phyloP scores from a whole-genome alignment of 768 basidiomycete genomes.

The Boletus vermiculosoides region DNA sequence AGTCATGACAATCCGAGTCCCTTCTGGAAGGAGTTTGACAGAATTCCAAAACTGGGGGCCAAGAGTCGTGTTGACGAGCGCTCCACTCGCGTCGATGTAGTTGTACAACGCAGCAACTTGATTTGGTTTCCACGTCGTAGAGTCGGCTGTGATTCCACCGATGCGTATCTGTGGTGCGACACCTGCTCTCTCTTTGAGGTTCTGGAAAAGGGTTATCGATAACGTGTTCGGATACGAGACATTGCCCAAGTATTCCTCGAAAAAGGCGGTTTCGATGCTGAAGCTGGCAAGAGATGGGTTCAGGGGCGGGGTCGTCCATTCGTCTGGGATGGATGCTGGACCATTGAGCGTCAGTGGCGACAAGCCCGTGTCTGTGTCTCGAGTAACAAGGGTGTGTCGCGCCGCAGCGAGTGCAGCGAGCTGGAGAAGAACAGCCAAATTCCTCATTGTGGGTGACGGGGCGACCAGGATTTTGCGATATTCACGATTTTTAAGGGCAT shows the following conservation, averaged over 20 bases:
- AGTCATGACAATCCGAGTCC: constrained; percentile 48
- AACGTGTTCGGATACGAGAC: constrained; percentile 41
- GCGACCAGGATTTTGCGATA: not conserved
- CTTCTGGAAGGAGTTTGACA: constrained; percentile 41
- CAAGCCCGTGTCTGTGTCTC: not conserved
- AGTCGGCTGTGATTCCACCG: constrained; percentile 55
- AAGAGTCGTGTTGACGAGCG: constrained; percentile 50
- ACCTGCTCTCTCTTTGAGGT: constrained; percentile 45
- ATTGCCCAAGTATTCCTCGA: constrained; percentile 51
- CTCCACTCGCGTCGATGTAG: constrained; percentile 43
- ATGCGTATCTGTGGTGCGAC: constrained; percentile 48
- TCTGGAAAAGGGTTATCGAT: constrained; percentile 44
- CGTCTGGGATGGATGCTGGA: constrained; percentile 41
- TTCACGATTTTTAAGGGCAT: not conserved
- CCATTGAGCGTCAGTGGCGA: constrained; percentile 38
- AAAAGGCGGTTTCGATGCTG: constrained; percentile 55
- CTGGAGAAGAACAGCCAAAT: not conserved
- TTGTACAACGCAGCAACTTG: constrained; percentile 36
- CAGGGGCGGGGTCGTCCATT: constrained; percentile 42
- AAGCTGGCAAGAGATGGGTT: constrained; percentile 48
- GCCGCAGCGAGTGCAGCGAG: constrained; percentile 8
- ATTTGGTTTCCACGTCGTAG: constrained; percentile 46
- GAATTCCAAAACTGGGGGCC: constrained; percentile 51
- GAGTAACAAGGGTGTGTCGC: constrained; percentile 8
- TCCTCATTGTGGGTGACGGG: constrained; percentile 10